Evolutionary conservation across 345 rosid genomes (phyloP).

Genomic region (Stellera chamaejasme): DNA sequence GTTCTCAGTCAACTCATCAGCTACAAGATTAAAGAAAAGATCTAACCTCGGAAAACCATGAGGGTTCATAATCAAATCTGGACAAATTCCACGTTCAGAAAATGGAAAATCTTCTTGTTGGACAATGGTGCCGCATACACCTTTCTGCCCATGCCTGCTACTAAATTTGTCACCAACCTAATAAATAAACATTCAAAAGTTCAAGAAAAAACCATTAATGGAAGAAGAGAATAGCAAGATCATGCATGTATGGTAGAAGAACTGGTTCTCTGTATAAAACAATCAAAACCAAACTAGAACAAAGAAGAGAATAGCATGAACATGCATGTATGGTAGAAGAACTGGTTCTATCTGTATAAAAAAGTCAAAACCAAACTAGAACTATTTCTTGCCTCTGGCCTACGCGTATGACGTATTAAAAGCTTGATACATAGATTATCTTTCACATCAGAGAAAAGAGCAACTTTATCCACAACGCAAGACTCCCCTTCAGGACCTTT

Average conservation of each 20-base stretch:
- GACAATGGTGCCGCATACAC: constrained; percentile 91
- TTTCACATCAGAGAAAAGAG: constrained; percentile 49
- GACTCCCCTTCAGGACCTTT: constrained; percentile 83
- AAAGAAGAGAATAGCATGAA: constrained; percentile 5
- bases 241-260: not conserved
- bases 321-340: not conserved
- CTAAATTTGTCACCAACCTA: constrained; percentile 97
- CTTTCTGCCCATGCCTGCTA: constrained; percentile 98
- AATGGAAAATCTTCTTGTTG: constrained; percentile 97
- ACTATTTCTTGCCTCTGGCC: constrained; percentile 65
- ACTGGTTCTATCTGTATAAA: not conserved
- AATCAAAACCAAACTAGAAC: not conserved
- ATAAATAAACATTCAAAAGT: constrained; percentile 7
- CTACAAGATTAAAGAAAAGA: constrained; percentile 6
- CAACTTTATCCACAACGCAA: constrained; percentile 80
- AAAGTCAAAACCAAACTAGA: not conserved
- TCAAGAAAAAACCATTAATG: not conserved
- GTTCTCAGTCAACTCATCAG: not conserved
- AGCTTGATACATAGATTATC: constrained; percentile 46
- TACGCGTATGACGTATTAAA: constrained; percentile 81
- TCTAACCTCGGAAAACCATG: constrained; percentile 94
- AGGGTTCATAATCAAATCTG: constrained; percentile 96
- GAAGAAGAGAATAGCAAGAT: constrained; percentile 4
- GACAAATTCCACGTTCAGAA: constrained; percentile 95
- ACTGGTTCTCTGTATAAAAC: not conserved